These are phyloP conservation scores for Scenedesmus sp. DNA, from an alignment of 163 green algal genomes.

Conservation along the genomic window DNA sequence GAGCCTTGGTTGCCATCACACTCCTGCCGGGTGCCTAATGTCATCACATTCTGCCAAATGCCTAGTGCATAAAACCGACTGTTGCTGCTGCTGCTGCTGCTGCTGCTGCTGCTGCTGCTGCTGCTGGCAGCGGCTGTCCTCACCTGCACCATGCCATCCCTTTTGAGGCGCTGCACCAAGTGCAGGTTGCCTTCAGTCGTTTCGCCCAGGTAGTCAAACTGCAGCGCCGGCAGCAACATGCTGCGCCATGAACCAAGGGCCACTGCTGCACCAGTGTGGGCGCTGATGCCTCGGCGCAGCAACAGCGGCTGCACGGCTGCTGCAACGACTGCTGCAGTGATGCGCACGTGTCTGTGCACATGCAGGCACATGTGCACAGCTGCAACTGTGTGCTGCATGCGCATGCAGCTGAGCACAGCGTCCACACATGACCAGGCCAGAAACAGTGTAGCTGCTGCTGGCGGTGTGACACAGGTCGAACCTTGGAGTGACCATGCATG, in stretches of 20 bases:
- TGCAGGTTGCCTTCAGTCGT: slow-evolving; percentile 85
- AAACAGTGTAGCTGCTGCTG: not conserved
- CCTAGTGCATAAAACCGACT: too few species aligned
- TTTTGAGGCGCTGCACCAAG: slow-evolving; percentile 67
- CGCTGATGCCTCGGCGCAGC: too few species aligned
- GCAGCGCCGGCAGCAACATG: not conserved
- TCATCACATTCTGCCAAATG: too few species aligned
- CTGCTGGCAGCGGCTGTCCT: too few species aligned
- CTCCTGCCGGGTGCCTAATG: not conserved
- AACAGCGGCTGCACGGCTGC: not conserved
- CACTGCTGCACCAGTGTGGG: not conserved
- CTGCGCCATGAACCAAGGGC: too few species aligned
- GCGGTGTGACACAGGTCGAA: not conserved
- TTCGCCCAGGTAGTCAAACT: slow-evolving; percentile 88
- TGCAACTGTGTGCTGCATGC: not conserved
- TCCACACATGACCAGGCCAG: too few species aligned
- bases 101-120: not conserved
- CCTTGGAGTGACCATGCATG: not conserved
- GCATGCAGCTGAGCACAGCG: not conserved
- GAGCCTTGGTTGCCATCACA: too few species aligned
- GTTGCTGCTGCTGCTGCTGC: not conserved
- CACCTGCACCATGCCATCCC: slow-evolving; percentile 65
- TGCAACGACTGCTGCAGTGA: not conserved
- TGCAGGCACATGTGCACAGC: not conserved
- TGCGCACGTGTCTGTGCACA: too few species aligned